Conservation (phyloP, 306 rosid genomes). For the Corylus avellana region DNA sequence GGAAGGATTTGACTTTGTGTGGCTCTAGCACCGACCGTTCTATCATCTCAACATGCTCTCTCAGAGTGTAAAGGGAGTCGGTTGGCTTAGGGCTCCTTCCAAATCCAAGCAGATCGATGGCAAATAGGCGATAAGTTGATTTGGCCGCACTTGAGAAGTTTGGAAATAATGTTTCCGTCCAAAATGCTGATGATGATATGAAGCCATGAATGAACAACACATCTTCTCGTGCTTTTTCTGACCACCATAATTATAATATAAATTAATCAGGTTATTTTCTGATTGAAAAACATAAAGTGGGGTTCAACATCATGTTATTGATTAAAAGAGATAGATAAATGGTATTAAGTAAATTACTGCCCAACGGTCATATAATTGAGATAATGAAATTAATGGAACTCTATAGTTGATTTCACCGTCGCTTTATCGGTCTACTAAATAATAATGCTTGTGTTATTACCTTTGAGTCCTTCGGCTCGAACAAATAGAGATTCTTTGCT, state of each 20-base stretch:
- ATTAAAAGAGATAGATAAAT: too few species aligned
- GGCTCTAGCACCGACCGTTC: conserved; percentile 75
- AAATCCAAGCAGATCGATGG: conserved; percentile 87
- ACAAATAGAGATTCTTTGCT: conserved; percentile 62
- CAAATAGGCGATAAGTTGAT: conserved; percentile 67
- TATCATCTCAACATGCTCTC: conserved; percentile 84
- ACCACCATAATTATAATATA: neutral
- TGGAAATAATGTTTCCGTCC: conserved; percentile 92
- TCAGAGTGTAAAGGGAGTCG: conserved; percentile 75
- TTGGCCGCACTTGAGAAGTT: conserved; percentile 52
- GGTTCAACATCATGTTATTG: too few species aligned
- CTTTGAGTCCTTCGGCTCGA: conserved; percentile 51
- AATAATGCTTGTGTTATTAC: conserved; percentile 21
- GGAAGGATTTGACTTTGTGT: conserved; percentile 71
- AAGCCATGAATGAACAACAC: conserved; percentile 93
- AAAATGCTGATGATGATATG: conserved; percentile 83
- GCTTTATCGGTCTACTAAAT: too few species aligned
- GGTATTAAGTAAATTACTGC: too few species aligned
- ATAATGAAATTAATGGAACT: too few species aligned
- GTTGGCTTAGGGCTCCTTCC: conserved; percentile 93
- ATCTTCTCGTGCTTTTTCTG: conserved; percentile 52
- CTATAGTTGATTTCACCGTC: too few species aligned
- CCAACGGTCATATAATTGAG: too few species aligned
- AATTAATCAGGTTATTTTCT: too few species aligned
- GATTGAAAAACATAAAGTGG: too few species aligned